Conservation (phyloP, 2,329 filamentous ascomycete genomes). For the Pseudogymnoascus destructans region DNA sequence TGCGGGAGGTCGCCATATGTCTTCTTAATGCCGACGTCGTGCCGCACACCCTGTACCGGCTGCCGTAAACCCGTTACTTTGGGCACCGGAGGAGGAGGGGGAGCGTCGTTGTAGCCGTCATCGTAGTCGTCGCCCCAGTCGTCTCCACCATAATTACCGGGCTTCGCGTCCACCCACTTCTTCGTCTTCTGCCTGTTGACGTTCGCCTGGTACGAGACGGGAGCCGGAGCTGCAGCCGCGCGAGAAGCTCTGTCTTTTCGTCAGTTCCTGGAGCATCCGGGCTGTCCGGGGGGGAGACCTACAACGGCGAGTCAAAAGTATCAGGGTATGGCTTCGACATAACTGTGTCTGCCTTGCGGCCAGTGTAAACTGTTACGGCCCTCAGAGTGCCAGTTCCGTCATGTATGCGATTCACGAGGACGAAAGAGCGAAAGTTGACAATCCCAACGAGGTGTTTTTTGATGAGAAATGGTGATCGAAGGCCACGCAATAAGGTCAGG, state of each 20-base stretch:
- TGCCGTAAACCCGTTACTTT: conserved; percentile 33
- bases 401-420: conserved; percentile 6
- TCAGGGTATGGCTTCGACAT: conserved; percentile 25
- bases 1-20: conserved; percentile 24
- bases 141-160: conserved; percentile 78
- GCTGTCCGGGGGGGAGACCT: conserved; percentile 7
- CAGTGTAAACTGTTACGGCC: not conserved
- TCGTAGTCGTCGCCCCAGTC: conserved; percentile 73
- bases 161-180: conserved; percentile 89
- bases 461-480: not conserved
- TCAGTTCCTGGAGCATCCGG: not conserved
- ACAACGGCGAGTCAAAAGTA: conserved; percentile 24
- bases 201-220: conserved; percentile 57
- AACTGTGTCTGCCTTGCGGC: not conserved
- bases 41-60: conserved; percentile 25
- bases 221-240: conserved; percentile 19
- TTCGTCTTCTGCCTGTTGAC: conserved; percentile 80
- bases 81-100: conserved; percentile 29
- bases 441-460: not conserved
- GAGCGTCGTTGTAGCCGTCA: conserved; percentile 37
- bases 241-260: conserved; percentile 14
- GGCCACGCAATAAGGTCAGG: conserved; percentile 5
- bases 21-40: conserved; percentile 16
- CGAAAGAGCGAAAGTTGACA: not conserved
- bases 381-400: conserved; percentile 8